Percentiles rank a stretch among this genome's conserved stretches.
phyloP scores from a whole-genome alignment of 257 asterid species.

The Solanum tacnaense region DNA sequence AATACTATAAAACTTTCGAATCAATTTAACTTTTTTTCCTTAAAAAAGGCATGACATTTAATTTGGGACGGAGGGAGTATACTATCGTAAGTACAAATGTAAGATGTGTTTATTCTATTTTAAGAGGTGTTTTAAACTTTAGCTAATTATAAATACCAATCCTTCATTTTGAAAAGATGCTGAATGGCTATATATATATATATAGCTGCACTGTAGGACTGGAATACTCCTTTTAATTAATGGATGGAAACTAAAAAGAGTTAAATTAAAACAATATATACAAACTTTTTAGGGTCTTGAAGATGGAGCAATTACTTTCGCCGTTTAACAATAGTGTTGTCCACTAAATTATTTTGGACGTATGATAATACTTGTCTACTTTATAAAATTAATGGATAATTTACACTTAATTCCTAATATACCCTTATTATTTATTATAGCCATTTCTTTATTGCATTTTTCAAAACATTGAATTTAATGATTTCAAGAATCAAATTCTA shows the following conservation, averaged over 20 bases:
- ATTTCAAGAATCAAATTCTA: background rate
- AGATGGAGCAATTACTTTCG: background rate
- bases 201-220: background rate
- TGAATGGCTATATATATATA: background rate
- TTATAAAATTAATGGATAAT: no score
- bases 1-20: no score
- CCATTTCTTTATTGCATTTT: no score
- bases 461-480: background rate
- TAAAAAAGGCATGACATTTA: background rate
- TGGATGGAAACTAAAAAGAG: background rate
- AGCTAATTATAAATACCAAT: background rate
- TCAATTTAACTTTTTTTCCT: background rate
- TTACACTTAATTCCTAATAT: no score
- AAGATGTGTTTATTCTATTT: background rate
- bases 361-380: no score
- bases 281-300: background rate
- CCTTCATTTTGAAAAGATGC: background rate
- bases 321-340: no score
- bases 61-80: background rate
- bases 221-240: background rate
- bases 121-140: background rate
- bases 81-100: background rate
- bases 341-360: no score
- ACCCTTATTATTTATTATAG: no score
- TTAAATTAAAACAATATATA: background rate